phyloP scores from a whole-genome alignment of 1,284 basidiomycete genomes.

The Trichosporon sp. region DNA sequence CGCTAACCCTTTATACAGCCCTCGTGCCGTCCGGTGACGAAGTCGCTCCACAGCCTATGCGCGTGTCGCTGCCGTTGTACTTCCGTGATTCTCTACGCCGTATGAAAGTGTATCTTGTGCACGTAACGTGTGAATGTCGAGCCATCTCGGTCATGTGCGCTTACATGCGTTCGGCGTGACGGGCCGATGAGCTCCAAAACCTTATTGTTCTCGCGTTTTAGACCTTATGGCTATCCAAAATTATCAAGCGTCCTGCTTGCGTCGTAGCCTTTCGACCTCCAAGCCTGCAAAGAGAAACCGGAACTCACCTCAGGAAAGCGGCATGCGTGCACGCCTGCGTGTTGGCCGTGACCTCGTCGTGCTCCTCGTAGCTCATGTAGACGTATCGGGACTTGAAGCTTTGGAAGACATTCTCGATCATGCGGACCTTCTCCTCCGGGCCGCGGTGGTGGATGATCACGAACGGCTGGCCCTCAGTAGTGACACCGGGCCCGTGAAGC shows the following conservation, averaged over 20 bases:
- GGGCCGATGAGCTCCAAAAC: not conserved
- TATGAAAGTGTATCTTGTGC: not conserved
- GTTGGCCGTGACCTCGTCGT: conserved; percentile 93
- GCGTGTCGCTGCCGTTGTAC: not conserved
- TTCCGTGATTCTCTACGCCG: not conserved
- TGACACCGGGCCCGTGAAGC: conserved; percentile 87
- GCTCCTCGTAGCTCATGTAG: conserved; percentile 89
- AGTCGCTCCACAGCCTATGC: not conserved
- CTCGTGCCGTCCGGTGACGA: not conserved
- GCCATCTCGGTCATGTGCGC: not conserved
- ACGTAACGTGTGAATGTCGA: not conserved
- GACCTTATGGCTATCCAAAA: not conserved
- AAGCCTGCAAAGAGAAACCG: not conserved
- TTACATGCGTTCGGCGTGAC: not conserved
- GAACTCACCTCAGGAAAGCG: conserved; percentile 79
- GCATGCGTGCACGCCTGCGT: conserved; percentile 98
- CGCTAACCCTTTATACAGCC: too few relatives aligned
- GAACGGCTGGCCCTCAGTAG: conserved; percentile 84
- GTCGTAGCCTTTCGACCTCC: not conserved
- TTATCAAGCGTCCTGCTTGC: not conserved
- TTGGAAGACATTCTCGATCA: conserved; percentile 79
- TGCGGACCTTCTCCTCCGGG: conserved; percentile 62
- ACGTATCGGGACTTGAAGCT: conserved; percentile 85
- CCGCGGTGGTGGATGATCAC: conserved; percentile 88
- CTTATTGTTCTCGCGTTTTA: not conserved